phyloP scores from a whole-genome alignment of 495 filamentous ascomycete species.

The Aspergillus baeticus region DNA sequence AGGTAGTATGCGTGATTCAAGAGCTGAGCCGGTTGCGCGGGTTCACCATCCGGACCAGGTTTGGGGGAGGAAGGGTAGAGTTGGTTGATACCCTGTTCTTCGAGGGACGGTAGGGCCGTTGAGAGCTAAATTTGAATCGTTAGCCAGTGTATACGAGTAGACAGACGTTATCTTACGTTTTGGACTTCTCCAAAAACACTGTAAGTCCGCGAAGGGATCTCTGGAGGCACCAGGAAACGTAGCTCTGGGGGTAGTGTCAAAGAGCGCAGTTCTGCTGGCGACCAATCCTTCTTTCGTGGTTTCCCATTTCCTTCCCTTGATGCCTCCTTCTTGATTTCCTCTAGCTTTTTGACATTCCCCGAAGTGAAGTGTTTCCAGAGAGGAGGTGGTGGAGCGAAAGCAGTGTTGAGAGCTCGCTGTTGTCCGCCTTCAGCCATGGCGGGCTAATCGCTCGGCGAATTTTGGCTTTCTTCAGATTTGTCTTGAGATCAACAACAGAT shows the following conservation, averaged over 20 bases:
- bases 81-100: conserved; percentile 66
- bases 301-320: conserved; percentile 40
- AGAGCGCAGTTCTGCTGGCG: conserved; percentile 47
- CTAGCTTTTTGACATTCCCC: conserved; percentile 68
- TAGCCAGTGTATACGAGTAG: not conserved
- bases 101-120: conserved; percentile 63
- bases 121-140: conserved; percentile 39
- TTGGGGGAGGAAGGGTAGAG: conserved; percentile 61
- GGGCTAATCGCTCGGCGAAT: not conserved
- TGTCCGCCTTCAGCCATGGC: conserved; percentile 52
- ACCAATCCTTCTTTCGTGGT: conserved; percentile 35
- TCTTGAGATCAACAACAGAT: too few species aligned
- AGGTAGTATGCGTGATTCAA: conserved; percentile 74
- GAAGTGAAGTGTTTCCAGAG: conserved; percentile 88
- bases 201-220: conserved; percentile 70
- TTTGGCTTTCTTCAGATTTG: not conserved
- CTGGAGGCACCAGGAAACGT: conserved; percentile 76
- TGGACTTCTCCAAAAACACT: conserved; percentile 69
- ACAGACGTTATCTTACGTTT: conserved; percentile 41
- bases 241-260: conserved; percentile 70
- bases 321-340: conserved; percentile 48
- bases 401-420: conserved; percentile 50
- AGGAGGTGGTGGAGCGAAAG: conserved; percentile 81
- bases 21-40: conserved; percentile 38
- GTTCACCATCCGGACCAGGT: conserved; percentile 33